Evolutionary conservation across 2,329 filamentous ascomycete species (phyloP), one percentile per base, ranked within the genome.

Genomic region (Penicillium sp.): DNA sequence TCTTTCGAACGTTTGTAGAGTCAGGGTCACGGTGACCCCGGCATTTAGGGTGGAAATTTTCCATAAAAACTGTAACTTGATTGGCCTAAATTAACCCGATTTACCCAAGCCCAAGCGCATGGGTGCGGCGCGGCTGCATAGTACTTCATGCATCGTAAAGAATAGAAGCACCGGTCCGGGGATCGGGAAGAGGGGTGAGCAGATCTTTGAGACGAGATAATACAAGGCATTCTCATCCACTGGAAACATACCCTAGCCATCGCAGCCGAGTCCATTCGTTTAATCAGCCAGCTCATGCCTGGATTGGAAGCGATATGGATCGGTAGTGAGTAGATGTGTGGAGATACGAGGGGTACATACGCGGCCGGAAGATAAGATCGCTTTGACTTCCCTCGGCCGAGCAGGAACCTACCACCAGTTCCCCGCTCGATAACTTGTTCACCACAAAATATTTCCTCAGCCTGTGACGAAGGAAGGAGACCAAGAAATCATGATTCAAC

Each of bases 401-500:
- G 33, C 33, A 54, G 13, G 35, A 13, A 40, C 13, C 19, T 4
- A n/a, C 26, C 15, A 15, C 28, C 7, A 33, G 4, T 22, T 28
- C 45, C 24, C 30, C 45, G 17, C 44, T 22, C 30, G 42, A 26
- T 28, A 28, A 10, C 4, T 24, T 10, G 13, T 33, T 35, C 49
- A 22, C n/a, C n/a, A 33, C 8, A 10, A 19, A 49, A 30, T 17
- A 15, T 30, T 26, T 54, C 10, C 19, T 57, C 37, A n/a, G 22
- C 19, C 2, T 4, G 17, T 26, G 15, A 10, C 40, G 2, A 4
- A 8, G 22, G 24, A 7, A 3, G 13, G 2, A 7, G 10, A 3
- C 4, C 35, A 45, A 19, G 19, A 17, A 24, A 58, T 5, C 37
- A 65, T 65, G 58, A 24, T 12, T 3, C 53, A 59, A 12, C 50